These are phyloP conservation scores for Naematelia aurantialba DNA, from an alignment of 768 basidiomycete species.

Conservation along the genomic window DNA sequence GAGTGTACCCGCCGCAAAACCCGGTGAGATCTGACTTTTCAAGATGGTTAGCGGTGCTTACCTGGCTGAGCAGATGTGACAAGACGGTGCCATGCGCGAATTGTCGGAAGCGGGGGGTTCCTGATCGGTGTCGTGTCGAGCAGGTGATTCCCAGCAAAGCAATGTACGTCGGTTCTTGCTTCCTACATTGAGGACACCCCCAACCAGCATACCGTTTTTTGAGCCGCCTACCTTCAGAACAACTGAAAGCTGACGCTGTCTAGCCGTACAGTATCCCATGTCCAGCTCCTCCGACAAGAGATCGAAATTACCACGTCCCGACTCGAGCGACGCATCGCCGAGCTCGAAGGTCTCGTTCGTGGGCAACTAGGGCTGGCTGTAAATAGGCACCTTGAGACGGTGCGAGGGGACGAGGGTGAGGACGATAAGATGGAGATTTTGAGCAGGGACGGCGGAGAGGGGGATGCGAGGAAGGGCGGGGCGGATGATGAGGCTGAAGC, in stretches of 20 bases:
- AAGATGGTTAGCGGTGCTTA: not conserved
- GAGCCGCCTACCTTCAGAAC: not conserved
- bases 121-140: conserved; percentile 1
- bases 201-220: not conserved
- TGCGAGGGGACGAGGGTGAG: not conserved
- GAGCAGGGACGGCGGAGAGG: no score
- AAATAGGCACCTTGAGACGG: no score
- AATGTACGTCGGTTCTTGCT: not conserved
- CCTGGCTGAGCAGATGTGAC: not conserved
- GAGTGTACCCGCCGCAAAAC: not conserved
- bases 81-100: conserved; percentile 2
- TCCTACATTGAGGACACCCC: not conserved
- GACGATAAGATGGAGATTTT: not conserved
- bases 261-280: not conserved
- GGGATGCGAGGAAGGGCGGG: not conserved
- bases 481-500: conserved; percentile 7
- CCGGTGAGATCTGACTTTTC: not conserved
- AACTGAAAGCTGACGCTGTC: not conserved
- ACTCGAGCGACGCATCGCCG: not conserved
- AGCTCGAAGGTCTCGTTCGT: not conserved
- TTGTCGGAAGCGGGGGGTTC: conserved; percentile 1
- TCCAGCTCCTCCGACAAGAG: not conserved
- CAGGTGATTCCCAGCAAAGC: conserved; percentile 3
- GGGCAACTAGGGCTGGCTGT: not conserved
- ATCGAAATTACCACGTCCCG: not conserved